Conservation (phyloP, 768 basidiomycete genomes). For the Boletus pseudo-olivaceus region DNA sequence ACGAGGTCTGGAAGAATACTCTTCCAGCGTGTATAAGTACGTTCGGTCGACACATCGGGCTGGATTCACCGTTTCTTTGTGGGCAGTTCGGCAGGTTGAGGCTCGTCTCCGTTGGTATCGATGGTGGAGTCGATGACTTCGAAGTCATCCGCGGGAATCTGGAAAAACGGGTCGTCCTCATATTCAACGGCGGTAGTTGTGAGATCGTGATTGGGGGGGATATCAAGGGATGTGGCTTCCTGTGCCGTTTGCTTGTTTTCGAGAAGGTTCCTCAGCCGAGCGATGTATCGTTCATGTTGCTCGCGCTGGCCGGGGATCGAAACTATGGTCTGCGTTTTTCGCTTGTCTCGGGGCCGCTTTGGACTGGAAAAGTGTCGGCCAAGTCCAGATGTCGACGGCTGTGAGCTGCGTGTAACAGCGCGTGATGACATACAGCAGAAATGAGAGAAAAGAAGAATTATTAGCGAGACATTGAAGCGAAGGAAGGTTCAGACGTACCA, state of each 20-base stretch:
- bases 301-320: neutral
- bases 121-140: too few relatives aligned
- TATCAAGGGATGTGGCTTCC: neutral
- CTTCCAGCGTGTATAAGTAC: neutral
- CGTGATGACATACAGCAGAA: too few relatives aligned
- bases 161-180: too few relatives aligned
- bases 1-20: neutral
- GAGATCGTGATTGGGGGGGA: neutral
- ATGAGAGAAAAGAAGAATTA: too few relatives aligned
- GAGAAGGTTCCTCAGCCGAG: neutral
- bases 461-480: too few relatives aligned
- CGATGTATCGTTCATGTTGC: neutral
- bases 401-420: neutral
- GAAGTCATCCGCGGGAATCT: too few relatives aligned
- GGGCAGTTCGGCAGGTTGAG: neutral
- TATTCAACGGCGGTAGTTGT: too few relatives aligned
- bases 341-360: neutral
- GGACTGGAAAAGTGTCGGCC: neutral
- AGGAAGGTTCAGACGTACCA: too few relatives aligned
- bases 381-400: neutral
- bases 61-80: neutral
- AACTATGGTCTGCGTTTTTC: neutral
- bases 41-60: neutral
- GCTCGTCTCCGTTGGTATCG: neutral
- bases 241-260: neutral